A percentile compares a stretch with the other conserved stretches of the same genome.
phyloP scores from a whole-genome alignment of 176 grass and related monocot genomes.

The Rhynchospora pubera region DNA sequence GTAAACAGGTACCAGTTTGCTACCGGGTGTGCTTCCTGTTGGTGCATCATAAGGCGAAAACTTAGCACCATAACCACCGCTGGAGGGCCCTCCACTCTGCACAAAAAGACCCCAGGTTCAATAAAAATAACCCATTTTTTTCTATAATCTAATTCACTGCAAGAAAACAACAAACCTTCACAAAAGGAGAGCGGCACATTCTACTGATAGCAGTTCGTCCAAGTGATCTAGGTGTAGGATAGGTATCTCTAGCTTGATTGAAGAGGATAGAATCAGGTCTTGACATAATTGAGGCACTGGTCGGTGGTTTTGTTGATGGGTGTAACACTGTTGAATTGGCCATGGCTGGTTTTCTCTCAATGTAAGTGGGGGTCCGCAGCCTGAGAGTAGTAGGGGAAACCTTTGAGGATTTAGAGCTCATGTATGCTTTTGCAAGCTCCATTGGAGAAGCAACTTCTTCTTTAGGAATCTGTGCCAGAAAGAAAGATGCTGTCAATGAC shows the following conservation, averaged over 20 bases:
- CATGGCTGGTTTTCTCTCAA: constrained; percentile 9
- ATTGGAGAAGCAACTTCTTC: constrained; percentile 25
- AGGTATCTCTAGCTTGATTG: constrained; percentile 14
- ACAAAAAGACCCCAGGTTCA: background rate
- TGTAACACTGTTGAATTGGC: background rate
- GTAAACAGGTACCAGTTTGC: constrained; percentile 12
- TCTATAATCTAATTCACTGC: background rate
- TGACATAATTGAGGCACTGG: background rate
- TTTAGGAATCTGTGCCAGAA: constrained; percentile 11
- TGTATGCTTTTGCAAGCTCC: constrained; percentile 33
- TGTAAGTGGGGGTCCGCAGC: constrained; percentile 7
- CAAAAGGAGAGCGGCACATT: constrained; percentile 30
- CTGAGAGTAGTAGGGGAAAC: constrained; percentile 19
- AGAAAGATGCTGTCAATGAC: background rate
- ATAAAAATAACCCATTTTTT: background rate
- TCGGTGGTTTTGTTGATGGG: background rate
- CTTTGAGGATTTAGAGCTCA: constrained; percentile 23
- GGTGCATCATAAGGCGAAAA: constrained; percentile 14
- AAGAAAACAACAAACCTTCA: constrained; percentile 19
- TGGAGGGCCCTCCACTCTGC: constrained; percentile 10
- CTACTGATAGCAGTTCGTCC: constrained; percentile 25
- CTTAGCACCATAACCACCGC: constrained; percentile 7
- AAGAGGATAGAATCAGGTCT: constrained; percentile 1
- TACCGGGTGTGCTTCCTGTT: constrained; percentile 12
- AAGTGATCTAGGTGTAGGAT: background rate